Base-by-base conservation (phyloP, 2,329 filamentous ascomycete genomes). In the Nothophaeocryptopus gaeumannii region DNA sequence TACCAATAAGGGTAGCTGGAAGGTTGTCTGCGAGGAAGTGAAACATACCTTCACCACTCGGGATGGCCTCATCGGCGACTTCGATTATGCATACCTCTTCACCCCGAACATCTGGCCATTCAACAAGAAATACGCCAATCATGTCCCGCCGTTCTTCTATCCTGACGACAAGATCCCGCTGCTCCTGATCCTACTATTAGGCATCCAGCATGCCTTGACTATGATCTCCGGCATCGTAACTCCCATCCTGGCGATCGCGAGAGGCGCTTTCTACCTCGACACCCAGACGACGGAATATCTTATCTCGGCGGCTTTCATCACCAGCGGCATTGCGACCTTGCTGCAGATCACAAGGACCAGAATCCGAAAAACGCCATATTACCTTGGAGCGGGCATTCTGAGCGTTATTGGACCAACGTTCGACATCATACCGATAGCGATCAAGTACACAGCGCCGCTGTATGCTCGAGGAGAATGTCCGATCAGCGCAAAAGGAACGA, bases 41-140 rank as follows among this genome's bases (percentile, higher is more conserved):
- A 56, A 54, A 33, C 47, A 54, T 36, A 55, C 53, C 16, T 53
- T 51, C 35, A 58, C 50, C 2, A 58, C 55, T 14, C 50, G 53
- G 11, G 55, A 56, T 16, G 55, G 55, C 8, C 48, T 58, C 14
- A 52, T 58, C 20, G 55, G 55, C 33, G 48, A 49, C 47, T 58
- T 56, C 42, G 55, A 58, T 39, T 58, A 58, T 34, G 42, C 45
- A 14, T 58, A 58, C 41, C 55, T 58, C 47, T 58, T 58, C 55
- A 56, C 55, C 2, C 55, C 55, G 8, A 55, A 56, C 44, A 51
- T 58, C n/a, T 56, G 50, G 45, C 55, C 55, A 3, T 34, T 55
- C 5, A 56, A 56, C 47, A 44, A 45, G 14, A 51, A 45, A 13
- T 58, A 58, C 50, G 39, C 47, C 10, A 47, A 55, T 38, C 53